Conservation (phyloP, 805 yeast genomes). For the Candida nanaspora region DNA sequence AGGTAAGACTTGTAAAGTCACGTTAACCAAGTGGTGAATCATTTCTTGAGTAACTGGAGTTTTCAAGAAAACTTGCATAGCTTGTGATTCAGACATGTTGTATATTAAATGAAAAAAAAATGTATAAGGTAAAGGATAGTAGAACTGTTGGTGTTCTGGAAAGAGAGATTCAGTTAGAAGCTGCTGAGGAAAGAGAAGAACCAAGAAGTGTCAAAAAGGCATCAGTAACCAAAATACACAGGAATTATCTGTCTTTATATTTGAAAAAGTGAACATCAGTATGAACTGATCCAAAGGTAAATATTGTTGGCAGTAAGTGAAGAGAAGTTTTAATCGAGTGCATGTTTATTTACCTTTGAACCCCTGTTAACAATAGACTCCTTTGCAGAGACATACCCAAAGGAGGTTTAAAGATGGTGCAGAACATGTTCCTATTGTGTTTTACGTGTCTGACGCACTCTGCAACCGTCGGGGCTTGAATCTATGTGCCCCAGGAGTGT, state of each 20-base stretch:
- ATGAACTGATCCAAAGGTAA: background rate
- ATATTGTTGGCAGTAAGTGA: background rate
- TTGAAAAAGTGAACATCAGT: background rate
- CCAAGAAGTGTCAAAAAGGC: background rate
- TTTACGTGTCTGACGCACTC: background rate
- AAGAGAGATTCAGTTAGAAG: no score
- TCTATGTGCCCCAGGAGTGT: no score
- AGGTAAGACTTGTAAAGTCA: constrained; percentile 61
- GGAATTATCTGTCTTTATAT: background rate
- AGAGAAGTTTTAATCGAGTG: background rate
- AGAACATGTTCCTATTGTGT: background rate
- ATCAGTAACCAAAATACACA: background rate
- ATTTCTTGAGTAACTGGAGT: constrained; percentile 70
- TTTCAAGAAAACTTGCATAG: constrained; percentile 49
- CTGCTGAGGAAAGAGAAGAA: no score
- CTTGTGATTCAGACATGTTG: constrained; percentile 43
- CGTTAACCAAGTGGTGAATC: constrained; percentile 61
- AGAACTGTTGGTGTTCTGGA: no score
- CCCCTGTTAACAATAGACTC: background rate
- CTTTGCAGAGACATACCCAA: background rate
- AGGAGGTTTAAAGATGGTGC: background rate
- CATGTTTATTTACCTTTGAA: background rate
- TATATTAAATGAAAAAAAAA: background rate
- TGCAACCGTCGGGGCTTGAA: no score
- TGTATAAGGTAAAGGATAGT: no score